phyloP scores from a whole-genome alignment of 345 rosid species.

The Acer yangbiense region DNA sequence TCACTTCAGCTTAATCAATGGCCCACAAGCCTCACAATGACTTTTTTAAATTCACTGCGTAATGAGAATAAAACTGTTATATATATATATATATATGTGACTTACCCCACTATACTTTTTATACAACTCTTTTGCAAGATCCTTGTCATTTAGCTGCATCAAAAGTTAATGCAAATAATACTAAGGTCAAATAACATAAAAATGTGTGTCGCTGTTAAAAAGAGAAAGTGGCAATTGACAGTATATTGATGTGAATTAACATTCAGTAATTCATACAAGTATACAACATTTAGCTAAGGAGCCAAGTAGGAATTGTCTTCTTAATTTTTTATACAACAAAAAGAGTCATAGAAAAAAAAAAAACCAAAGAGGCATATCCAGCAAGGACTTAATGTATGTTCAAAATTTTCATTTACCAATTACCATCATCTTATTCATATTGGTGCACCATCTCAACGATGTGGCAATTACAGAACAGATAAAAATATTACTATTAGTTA shows the following conservation, averaged over 20 bases:
- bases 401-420: background rate
- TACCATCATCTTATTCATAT: slow-evolving; percentile 2
- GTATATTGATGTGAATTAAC: background rate
- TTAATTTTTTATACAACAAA: background rate
- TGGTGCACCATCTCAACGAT: background rate
- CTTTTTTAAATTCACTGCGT: too few species aligned
- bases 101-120: slow-evolving; percentile 82
- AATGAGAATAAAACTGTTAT: too few species aligned
- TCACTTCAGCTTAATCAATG: too few species aligned
- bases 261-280: background rate
- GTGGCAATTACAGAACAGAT: background rate
- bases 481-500: background rate
- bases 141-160: slow-evolving; percentile 77
- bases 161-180: slow-evolving; percentile 21
- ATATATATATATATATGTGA: background rate
- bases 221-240: background rate
- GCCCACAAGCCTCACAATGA: too few species aligned
- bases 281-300: background rate
- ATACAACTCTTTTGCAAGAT: slow-evolving; percentile 87
- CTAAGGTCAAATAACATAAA: background rate
- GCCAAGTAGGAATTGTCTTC: background rate
- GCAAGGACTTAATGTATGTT: background rate
- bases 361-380: background rate
- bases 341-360: too few species aligned
- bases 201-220: background rate